phyloP scores from a whole-genome alignment of 2,329 filamentous ascomycete genomes.

The Aspergillus tamarii region DNA sequence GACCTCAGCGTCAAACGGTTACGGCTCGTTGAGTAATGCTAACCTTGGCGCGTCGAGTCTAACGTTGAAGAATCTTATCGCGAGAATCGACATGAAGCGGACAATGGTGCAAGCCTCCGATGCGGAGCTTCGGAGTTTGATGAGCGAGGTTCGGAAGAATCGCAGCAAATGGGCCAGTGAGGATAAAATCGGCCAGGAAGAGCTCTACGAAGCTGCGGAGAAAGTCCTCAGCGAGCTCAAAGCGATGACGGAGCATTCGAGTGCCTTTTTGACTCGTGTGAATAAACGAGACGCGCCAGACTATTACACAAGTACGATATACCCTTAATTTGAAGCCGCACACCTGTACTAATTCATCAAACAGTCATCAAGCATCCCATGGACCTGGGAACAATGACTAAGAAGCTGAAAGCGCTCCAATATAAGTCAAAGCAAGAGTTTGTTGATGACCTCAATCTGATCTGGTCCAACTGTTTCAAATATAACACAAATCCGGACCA shows the following conservation, averaged over 20 bases:
- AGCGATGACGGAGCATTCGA: conserved; percentile 94
- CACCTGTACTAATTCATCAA: conserved; percentile 24
- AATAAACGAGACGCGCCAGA: conserved; percentile 97
- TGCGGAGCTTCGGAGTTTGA: conserved; percentile 84
- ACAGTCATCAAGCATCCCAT: conserved; percentile 93
- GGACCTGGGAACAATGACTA: conserved; percentile 97
- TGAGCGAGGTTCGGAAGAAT: conserved; percentile 97
- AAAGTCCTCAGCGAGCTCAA: conserved; percentile 97
- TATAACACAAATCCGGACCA: conserved; percentile 92
- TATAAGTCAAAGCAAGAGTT: conserved; percentile 95
- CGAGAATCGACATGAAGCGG: conserved; percentile 90
- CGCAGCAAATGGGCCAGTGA: conserved; percentile 98
- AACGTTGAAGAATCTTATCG: conserved; percentile 95
- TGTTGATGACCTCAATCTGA: conserved; percentile 87
- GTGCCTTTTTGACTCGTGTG: conserved; percentile 90
- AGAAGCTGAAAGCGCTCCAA: conserved; percentile 81
- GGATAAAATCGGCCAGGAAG: conserved; percentile 95
- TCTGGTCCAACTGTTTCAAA: conserved; percentile 95
- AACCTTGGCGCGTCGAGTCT: conserved; percentile 95
- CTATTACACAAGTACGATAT: conserved; percentile 79
- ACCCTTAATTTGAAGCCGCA: too few relatives aligned
- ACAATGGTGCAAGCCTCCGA: conserved; percentile 89
- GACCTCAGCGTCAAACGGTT: conserved; percentile 64
- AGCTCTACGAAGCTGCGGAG: conserved; percentile 93
- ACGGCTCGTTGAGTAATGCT: conserved; percentile 87